phyloP scores from a whole-genome alignment of 257 asterid genomes.

The Paraleonurus japonicus region DNA sequence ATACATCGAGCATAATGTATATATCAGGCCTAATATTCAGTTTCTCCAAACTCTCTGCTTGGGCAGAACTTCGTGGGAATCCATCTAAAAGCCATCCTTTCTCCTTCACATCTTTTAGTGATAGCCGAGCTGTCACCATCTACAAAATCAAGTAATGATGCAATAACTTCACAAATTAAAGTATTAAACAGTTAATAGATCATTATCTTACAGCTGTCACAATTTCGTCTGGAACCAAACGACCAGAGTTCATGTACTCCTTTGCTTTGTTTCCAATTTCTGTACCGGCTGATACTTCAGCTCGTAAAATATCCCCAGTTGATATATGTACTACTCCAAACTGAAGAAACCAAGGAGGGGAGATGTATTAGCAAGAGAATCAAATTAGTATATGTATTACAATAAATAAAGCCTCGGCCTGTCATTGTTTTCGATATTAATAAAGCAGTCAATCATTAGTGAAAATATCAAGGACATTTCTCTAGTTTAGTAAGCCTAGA shows the following conservation, averaged over 20 bases:
- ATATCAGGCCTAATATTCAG: constrained; percentile 74
- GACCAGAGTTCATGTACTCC: constrained; percentile 88
- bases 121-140: constrained; percentile 86
- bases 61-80: constrained; percentile 77
- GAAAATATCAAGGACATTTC: not conserved
- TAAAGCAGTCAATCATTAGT: not conserved
- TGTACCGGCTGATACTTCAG: constrained; percentile 82
- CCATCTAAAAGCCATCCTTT: constrained; percentile 99
- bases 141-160: constrained; percentile 33
- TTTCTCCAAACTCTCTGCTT: constrained; percentile 85
- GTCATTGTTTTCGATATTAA: not conserved
- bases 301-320: constrained; percentile 94
- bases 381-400: not conserved
- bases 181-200: not conserved
- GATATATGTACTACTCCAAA: constrained; percentile 91
- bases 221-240: constrained; percentile 83
- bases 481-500: constrained; percentile 4
- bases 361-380: not conserved
- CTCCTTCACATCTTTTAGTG: constrained; percentile 77
- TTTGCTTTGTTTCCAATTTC: constrained; percentile 83
- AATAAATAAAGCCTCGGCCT: not conserved
- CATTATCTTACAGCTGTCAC: constrained; percentile 71
- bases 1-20: constrained; percentile 80
- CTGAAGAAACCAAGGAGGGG: constrained; percentile 45
- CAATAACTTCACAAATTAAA: constrained; percentile 21